These are phyloP conservation scores for Trichophyton rubrum DNA, from an alignment of 2,329 filamentous ascomycete genomes.

Conservation along the genomic window DNA sequence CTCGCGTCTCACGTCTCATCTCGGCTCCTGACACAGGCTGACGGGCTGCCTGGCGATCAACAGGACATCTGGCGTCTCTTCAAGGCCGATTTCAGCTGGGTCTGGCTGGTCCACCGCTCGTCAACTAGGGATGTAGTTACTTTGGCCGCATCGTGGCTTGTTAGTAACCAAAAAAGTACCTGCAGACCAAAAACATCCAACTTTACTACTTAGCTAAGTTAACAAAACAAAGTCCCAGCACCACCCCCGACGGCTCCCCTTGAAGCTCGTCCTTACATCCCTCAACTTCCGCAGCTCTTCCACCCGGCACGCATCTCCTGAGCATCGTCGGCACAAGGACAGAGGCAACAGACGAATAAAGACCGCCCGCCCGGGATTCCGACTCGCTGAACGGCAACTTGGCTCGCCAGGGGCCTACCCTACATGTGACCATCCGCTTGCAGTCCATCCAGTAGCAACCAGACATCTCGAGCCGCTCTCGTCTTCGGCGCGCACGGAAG, in stretches of 20 bases:
- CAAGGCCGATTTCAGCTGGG: not conserved
- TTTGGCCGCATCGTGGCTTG: not conserved
- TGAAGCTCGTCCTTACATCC: not conserved
- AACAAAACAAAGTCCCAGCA: not conserved
- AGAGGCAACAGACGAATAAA: not conserved
- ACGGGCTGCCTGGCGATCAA: not conserved
- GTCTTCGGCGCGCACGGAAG: conserved; percentile 15
- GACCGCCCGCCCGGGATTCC: not conserved
- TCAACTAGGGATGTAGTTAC: not conserved
- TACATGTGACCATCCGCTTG: conserved; percentile 4
- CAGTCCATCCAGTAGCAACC: conserved; percentile 2
- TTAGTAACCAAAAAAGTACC: not conserved
- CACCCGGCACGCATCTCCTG: not conserved
- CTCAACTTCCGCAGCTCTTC: not conserved
- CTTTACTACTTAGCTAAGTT: not conserved
- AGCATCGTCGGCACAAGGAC: not conserved
- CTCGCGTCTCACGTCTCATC: not conserved
- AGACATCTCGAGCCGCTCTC: conserved; percentile 1
- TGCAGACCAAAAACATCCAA: not conserved
- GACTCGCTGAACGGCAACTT: not conserved
- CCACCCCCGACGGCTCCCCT: not conserved
- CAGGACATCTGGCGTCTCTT: too few species aligned
- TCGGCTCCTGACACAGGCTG: not conserved
- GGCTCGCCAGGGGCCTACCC: not conserved
- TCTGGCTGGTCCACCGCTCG: not conserved